Evolutionary conservation across 148 eudicot genomes (phyloP).

Genomic region (Diospyros lotus): DNA sequence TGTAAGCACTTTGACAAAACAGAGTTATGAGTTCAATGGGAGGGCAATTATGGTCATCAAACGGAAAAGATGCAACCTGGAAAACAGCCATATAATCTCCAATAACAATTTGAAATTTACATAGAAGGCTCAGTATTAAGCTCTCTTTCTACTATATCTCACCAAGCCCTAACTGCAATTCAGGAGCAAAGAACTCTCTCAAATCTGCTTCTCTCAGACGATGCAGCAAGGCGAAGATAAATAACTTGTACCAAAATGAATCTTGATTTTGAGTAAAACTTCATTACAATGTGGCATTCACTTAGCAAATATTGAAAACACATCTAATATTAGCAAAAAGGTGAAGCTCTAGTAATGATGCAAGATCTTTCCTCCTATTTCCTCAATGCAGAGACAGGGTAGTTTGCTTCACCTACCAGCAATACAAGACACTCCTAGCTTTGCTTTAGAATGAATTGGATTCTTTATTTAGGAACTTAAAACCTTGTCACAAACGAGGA

Average conservation of each 20-base stretch:
- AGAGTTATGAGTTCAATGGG: conserved; percentile 68
- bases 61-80: conserved; percentile 96
- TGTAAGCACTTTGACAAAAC: conserved; percentile 87
- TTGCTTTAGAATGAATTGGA: neutral
- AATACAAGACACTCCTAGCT: conserved; percentile 1
- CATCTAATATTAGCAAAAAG: neutral
- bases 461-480: neutral
- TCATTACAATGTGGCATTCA: no score
- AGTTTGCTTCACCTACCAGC: conserved; percentile 9
- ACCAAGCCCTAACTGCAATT: no score
- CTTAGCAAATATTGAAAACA: neutral
- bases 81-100: conserved; percentile 15
- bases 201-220: neutral
- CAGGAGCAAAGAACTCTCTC: neutral
- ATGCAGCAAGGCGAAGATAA: no score
- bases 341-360: neutral
- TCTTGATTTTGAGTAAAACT: no score
- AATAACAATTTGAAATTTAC: neutral
- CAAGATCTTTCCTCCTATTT: neutral
- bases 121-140: conserved; percentile 1
- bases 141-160: neutral
- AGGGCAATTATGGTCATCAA: conserved; percentile 97
- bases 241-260: no score
- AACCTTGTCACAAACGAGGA: no score
- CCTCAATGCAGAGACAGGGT: neutral